These are phyloP conservation scores for Xylariaceae sp. DNA, from an alignment of 2,329 filamentous ascomycete species.

Conservation along the genomic window DNA sequence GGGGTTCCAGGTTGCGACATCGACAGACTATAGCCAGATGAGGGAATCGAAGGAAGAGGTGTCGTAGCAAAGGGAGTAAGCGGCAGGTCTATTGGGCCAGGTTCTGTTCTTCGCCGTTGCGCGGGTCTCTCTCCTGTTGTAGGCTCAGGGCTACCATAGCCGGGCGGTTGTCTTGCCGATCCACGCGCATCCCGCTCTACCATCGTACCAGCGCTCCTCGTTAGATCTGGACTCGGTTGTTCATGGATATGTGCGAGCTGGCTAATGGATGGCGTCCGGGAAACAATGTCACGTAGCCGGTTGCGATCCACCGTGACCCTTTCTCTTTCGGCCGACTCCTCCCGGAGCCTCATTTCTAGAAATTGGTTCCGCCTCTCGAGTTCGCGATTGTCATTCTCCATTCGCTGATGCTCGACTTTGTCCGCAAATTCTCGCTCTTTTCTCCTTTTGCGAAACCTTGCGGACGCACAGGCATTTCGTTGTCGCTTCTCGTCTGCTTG, in stretches of 20 bases:
- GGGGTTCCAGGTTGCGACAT: slow-evolving; percentile 31
- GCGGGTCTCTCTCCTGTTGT: slow-evolving; percentile 43
- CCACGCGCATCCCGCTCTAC: slow-evolving; percentile 36
- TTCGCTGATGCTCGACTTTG: slow-evolving; percentile 60
- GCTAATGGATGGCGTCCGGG: slow-evolving; percentile 54
- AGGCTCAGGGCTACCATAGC: slow-evolving; percentile 32
- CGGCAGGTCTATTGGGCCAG: slow-evolving; percentile 43
- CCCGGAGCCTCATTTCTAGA: slow-evolving; percentile 58
- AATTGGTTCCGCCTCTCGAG: slow-evolving; percentile 52
- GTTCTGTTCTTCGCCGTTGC: slow-evolving; percentile 46
- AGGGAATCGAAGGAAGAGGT: slow-evolving; percentile 37
- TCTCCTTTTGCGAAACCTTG: slow-evolving; percentile 73
- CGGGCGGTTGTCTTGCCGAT: slow-evolving; percentile 19
- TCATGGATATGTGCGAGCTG: slow-evolving; percentile 45
- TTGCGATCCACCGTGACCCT: slow-evolving; percentile 69
- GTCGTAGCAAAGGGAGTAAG: slow-evolving; percentile 38
- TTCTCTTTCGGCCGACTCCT: slow-evolving; percentile 72
- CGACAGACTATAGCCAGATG: slow-evolving; percentile 33
- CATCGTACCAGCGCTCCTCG: slow-evolving; percentile 34
- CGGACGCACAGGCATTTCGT: slow-evolving; percentile 80
- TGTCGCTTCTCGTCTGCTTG: slow-evolving; percentile 82
- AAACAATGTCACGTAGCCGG: slow-evolving; percentile 63
- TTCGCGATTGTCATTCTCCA: slow-evolving; percentile 67
- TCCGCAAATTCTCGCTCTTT: slow-evolving; percentile 77
- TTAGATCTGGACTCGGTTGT: slow-evolving; percentile 47